Conservation (phyloP, 2,329 filamentous ascomycete species). For the Fusarium nygamai region DNA sequence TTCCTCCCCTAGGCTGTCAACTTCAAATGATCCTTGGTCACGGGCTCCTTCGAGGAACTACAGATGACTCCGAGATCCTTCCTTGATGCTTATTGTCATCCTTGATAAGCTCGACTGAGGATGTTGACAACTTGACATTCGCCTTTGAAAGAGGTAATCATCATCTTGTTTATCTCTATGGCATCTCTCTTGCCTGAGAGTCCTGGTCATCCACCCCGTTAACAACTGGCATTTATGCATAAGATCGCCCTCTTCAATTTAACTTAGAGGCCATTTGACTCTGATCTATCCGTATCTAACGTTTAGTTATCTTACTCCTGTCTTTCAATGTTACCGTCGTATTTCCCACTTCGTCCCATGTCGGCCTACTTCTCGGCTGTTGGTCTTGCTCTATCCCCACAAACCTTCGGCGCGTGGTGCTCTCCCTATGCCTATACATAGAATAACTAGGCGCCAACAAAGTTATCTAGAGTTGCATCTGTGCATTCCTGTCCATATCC, state of each 20-base stretch:
- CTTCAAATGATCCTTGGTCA: conserved; percentile 7
- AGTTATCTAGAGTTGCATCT: not conserved
- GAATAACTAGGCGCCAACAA: conserved; percentile 18
- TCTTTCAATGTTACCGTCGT: conserved; percentile 25
- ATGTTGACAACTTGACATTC: not conserved
- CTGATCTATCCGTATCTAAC: not conserved
- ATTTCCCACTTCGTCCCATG: conserved; percentile 18
- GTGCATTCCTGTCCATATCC: not conserved
- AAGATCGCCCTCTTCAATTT: conserved; percentile 10
- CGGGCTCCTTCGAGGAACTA: conserved; percentile 22
- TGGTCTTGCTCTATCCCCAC: conserved; percentile 16
- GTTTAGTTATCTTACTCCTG: conserved; percentile 3
- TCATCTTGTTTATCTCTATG: not conserved
- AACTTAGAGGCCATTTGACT: conserved; percentile 9
- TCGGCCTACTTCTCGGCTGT: not conserved
- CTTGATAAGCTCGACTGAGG: not conserved
- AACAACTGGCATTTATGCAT: not conserved
- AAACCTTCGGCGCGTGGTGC: conserved; percentile 10
- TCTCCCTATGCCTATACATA: conserved; percentile 32
- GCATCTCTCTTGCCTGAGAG: not conserved
- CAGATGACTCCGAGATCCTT: conserved; percentile 28
- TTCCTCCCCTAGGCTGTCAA: too few relatives aligned
- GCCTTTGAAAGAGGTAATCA: not conserved
- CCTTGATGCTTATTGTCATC: conserved; percentile 5
- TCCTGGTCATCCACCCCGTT: not conserved